These are phyloP conservation scores for Erysiphe pulchra DNA, from an alignment of 2,329 filamentous ascomycete genomes.

Conservation along the genomic window DNA sequence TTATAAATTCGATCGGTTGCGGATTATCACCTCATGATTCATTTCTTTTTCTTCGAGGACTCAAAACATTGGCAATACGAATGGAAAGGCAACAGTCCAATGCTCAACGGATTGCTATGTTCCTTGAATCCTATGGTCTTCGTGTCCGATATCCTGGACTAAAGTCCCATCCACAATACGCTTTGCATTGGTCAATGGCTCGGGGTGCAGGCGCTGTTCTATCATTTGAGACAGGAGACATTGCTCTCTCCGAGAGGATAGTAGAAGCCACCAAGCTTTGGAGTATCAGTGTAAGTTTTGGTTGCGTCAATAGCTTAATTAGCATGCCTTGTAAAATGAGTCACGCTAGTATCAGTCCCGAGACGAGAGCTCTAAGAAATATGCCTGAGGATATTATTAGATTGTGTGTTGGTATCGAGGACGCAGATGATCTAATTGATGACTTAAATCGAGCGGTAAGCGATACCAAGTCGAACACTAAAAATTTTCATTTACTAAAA, in stretches of 20 bases:
- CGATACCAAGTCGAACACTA: constrained; percentile 9
- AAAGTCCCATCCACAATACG: constrained; percentile 87
- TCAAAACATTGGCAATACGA: constrained; percentile 89
- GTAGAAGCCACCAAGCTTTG: constrained; percentile 80
- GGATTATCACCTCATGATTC: constrained; percentile 87
- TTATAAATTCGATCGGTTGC: constrained; percentile 89
- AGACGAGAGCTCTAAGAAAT: constrained; percentile 65
- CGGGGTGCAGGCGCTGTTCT: constrained; percentile 83
- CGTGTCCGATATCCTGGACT: constrained; percentile 85
- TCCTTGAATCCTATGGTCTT: constrained; percentile 78
- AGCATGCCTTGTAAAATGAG: constrained; percentile 99
- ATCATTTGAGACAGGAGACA: constrained; percentile 84
- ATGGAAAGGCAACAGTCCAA: constrained; percentile 98
- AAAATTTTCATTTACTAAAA: too few relatives aligned
- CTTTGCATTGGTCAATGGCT: constrained; percentile 86
- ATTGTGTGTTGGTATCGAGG: constrained; percentile 89
- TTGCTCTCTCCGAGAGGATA: constrained; percentile 63
- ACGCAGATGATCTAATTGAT: constrained; percentile 73
- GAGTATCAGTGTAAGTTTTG: constrained; percentile 92
- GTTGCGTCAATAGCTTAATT: constrained; percentile 93
- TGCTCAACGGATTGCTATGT: constrained; percentile 72
- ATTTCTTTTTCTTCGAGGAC: constrained; percentile 78
- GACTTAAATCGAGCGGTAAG: constrained; percentile 76
- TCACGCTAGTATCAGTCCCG: constrained; percentile 91
- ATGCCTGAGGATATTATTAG: constrained; percentile 95